Base-by-base conservation (phyloP, 225 moss, liverwort and hornwort species). In the Bryoerythrophyllum caledonicum region DNA sequence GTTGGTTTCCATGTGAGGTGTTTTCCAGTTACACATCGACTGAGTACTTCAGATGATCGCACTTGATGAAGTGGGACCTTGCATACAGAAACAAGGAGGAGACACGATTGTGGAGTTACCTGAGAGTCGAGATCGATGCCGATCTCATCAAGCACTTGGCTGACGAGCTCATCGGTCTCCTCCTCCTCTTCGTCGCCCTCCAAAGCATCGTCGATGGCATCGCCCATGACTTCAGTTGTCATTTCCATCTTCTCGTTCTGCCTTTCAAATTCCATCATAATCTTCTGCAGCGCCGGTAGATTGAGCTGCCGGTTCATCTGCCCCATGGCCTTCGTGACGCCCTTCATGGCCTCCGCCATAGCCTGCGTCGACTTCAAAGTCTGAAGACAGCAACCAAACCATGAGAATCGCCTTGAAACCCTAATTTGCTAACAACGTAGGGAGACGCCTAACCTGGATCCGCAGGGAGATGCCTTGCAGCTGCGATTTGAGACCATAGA, bases 141-240 rank as follows among this genome's bases (percentile, higher is more conserved):
- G 82, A 94, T 92, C 81, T 92, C 94, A 74, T 97, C 96, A 28
- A 97, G 85, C 54, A 97, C 96, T 94, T 97, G 96, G 85, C 83
- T 97, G 11, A 94, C 96, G 70, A 97, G 92, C 78, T 97, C 96
- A 25, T 97, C 96, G 3, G 91, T 94, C 70, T 97, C 96, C 80
- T 97, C 92, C 81, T 97, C 96, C 66, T 97, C 96, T 70, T 94
- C 96, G 71, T 94, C 96, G 68, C 96, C 96, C 80, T 96, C 96
- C 81, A 96, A 83, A 72, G 94, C 96, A 81, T 94, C 96, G 76
- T 96, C 96, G 81, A 96, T 92, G 49, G 96, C 94, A 85, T 96
- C 94, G 61, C 94, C 94, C 90, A 97, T 97, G 12, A 91, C 92
- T 80, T 96, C 96, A 51, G 96, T 94, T 26, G 96, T 91, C 94